These are phyloP conservation scores for Hyphopichia homilentoma DNA, from an alignment of 805 yeast species.

Conservation along the genomic window DNA sequence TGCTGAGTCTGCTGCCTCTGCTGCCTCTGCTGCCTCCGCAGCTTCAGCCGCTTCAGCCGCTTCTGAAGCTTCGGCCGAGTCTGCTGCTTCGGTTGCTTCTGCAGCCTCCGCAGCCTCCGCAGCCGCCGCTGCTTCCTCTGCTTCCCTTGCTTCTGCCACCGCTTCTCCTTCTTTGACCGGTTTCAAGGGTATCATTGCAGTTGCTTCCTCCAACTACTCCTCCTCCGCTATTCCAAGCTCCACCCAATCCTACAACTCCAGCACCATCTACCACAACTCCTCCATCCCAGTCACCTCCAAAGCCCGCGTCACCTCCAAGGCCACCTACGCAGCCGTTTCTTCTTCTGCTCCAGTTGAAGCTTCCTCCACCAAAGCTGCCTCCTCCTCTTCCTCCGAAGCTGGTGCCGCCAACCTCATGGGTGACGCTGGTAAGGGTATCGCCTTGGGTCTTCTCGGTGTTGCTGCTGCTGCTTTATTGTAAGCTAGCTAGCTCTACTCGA, in stretches of 20 bases:
- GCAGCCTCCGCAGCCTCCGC: constrained; percentile 9
- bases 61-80: constrained; percentile 11
- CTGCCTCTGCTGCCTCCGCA: constrained; percentile 12
- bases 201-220: constrained; percentile 12
- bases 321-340: constrained; percentile 2
- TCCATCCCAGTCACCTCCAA: background rate
- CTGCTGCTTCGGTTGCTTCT: constrained; percentile 10
- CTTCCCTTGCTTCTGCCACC: constrained; percentile 5
- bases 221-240: background rate
- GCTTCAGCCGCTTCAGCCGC: constrained; percentile 10
- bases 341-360: constrained; percentile 3
- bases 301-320: constrained; percentile 1
- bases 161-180: constrained; percentile 9
- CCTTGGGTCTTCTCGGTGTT: constrained; percentile 20
- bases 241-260: background rate
- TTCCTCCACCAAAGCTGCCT: constrained; percentile 6
- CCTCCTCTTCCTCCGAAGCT: constrained; percentile 9
- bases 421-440: constrained; percentile 10
- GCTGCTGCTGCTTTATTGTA: constrained; percentile 22
- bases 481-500: background rate
- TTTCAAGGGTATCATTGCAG: constrained; percentile 21
- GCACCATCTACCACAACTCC: background rate
- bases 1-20: constrained; percentile 9
- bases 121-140: constrained; percentile 6
- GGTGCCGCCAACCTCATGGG: constrained; percentile 6